A percentile compares a stretch with the other conserved stretches of the same genome.
phyloP scores from a whole-genome alignment of 768 basidiomycete species.

The Mrakia frigida region DNA sequence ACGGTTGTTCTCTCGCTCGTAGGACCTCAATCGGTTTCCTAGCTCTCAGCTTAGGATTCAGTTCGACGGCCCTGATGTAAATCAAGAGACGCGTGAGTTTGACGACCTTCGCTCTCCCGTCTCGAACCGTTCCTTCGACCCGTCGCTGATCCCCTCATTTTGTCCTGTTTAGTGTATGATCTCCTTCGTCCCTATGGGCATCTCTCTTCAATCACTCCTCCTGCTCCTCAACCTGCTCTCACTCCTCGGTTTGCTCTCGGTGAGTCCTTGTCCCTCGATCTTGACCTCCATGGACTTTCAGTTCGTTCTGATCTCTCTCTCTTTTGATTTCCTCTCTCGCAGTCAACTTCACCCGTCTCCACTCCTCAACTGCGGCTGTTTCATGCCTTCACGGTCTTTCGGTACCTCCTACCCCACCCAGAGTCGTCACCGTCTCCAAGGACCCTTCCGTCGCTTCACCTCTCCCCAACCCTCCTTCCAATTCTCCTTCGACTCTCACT shows the following conservation, averaged over 20 bases:
- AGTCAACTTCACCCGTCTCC: slow-evolving; percentile 25
- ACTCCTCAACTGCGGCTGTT: slow-evolving; percentile 16
- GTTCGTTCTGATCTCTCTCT: neutral
- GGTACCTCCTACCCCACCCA: neutral
- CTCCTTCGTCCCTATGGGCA: slow-evolving; percentile 23
- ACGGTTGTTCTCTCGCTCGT: neutral
- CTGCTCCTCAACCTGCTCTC: slow-evolving; percentile 28
- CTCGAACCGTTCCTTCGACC: neutral
- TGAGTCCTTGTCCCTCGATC: neutral
- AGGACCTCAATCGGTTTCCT: slow-evolving; percentile 84
- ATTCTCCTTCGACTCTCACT: slow-evolving; percentile 34
- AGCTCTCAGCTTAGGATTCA: slow-evolving; percentile 65
- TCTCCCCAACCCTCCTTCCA: neutral
- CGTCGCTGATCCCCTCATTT: neutral
- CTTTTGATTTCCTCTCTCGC: neutral
- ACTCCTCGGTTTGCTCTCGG: slow-evolving; percentile 19
- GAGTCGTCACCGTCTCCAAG: slow-evolving; percentile 1
- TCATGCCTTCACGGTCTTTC: slow-evolving; percentile 27
- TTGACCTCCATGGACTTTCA: neutral
- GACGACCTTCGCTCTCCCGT: neutral
- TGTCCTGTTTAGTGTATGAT: neutral
- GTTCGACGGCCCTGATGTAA: slow-evolving; percentile 83
- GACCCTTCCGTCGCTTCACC: neutral
- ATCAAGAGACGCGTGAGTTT: slow-evolving; percentile 53
- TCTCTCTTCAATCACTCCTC: slow-evolving; percentile 24